Base-by-base conservation (phyloP, 106 monocot species). In the Dendrobium huoshanense region DNA sequence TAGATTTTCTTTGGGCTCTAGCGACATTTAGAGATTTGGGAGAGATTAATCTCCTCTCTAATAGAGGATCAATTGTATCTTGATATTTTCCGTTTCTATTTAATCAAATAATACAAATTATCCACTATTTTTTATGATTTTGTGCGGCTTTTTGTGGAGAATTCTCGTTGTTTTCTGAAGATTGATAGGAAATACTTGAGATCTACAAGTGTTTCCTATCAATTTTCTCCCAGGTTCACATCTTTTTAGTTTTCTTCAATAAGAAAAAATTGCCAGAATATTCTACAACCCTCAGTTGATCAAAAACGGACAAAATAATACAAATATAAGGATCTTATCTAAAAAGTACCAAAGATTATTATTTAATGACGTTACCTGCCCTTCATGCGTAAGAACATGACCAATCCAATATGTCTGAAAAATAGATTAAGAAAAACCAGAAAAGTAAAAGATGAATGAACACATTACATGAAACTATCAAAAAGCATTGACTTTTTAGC, bases 401-500 rank as follows among this genome's bases (percentile, higher is more conserved):
- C 96, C 96, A 33, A 90, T 88, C 92, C 90, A 94, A 33, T 92
- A 85, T 45, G 96, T 92, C 96, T 96, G 79, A 82, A 19, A 19
- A 65, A 67, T 55, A 83, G 85, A 48, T 92, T 45, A 93, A 88
- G 80, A 77, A 43, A 42, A 78, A 86, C 86, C 84, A 89, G 47
- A 24, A 27, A 78, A 86, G 86, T 84, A 89, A 47, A 24, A 27
- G 68, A 41, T 48, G 54, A 84, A 73, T 9, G 7, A 55, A 56
- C 44, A 74, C 45, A 24, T 41, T 67, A 18, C 49, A 65, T 37
- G 25, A 70, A 56, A 8, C 40, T 0, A 40, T 51, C 3, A 6
- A 8, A 27, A 41, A 44, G 20, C 44, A 76, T 65, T 31, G 41
- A 16, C 47, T 2, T 18, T 31, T 7, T 59, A 47, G 75, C 24